phyloP scores from a whole-genome alignment of 495 filamentous ascomycete species.

The Podospora australis region DNA sequence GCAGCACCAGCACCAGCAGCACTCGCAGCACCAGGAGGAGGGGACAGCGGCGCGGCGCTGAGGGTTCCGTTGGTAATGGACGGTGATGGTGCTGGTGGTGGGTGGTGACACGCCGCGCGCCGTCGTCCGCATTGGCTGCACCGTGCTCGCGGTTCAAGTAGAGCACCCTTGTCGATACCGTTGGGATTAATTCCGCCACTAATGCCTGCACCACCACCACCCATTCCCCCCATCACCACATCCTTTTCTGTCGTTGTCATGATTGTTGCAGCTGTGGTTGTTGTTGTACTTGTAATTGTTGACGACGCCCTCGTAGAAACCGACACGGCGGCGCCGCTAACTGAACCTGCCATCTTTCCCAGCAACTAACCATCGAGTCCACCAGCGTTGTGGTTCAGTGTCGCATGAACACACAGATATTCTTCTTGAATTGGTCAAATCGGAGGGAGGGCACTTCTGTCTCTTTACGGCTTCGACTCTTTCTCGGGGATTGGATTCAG shows the following conservation, averaged over 20 bases:
- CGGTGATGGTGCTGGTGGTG: conserved; percentile 1
- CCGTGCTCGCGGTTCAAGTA: conserved; percentile 18
- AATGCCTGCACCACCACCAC: not conserved
- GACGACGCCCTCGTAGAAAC: conserved; percentile 19
- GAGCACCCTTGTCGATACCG: conserved; percentile 18
- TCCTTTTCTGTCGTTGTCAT: not conserved
- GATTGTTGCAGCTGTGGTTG: conserved; percentile 1
- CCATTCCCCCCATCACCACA: not conserved
- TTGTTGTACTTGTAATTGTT: conserved; percentile 1
- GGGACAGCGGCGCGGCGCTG: conserved; percentile 23
- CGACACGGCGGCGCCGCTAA: conserved; percentile 18
- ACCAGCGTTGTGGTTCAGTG: not conserved
- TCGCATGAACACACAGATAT: conserved; percentile 4
- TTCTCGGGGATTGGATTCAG: not conserved
- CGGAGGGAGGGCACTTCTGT: conserved; percentile 1
- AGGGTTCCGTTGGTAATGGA: conserved; percentile 23
- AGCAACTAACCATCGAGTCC: conserved; percentile 22
- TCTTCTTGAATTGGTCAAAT: not conserved
- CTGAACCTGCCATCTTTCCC: conserved; percentile 22
- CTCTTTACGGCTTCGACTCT: not conserved
- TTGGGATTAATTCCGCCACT: conserved; percentile 3
- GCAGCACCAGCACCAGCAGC: too few species aligned
- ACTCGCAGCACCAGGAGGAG: too few species aligned
- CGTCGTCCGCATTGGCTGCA: conserved; percentile 31
- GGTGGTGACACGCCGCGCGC: conserved; percentile 24